Evolutionary conservation across 352 stramenopile species (phyloP).

Genomic region (Globisporangium barbulae): DNA sequence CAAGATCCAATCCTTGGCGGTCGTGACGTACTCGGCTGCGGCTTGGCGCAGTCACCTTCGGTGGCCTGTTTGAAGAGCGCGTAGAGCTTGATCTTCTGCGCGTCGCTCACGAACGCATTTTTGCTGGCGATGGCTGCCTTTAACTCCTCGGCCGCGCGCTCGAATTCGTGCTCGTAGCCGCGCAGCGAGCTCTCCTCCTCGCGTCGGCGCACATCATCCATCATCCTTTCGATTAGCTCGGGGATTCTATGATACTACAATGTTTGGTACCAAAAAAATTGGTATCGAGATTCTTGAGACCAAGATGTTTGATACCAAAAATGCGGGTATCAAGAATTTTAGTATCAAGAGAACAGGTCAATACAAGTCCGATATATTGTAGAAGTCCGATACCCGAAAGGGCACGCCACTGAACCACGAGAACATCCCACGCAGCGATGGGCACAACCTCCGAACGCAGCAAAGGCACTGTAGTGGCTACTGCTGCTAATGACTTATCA

Average conservation of each 20-base stretch:
- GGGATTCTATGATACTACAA: background rate
- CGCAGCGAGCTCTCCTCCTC: slow-evolving; percentile 46
- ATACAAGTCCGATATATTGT: no score
- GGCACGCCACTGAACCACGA: no score
- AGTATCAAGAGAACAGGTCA: no score
- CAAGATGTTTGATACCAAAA: no score
- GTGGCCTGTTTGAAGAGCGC: slow-evolving; percentile 79
- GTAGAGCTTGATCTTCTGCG: slow-evolving; percentile 78
- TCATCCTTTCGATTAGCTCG: background rate
- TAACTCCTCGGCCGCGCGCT: slow-evolving; percentile 45
- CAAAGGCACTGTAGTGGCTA: no score
- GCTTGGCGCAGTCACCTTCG: slow-evolving; percentile 50
- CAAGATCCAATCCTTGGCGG: background rate
- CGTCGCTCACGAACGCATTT: slow-evolving; percentile 41
- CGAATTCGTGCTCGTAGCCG: slow-evolving; percentile 44
- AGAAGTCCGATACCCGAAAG: no score
- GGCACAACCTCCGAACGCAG: background rate
- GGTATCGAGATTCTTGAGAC: background rate
- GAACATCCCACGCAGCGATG: background rate
- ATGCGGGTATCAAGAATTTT: no score
- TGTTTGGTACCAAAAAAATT: no score
- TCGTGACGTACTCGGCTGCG: slow-evolving; percentile 38
- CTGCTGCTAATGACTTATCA: no score
- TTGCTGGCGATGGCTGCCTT: slow-evolving; percentile 22
- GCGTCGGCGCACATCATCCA: slow-evolving; percentile 17